phyloP scores from a whole-genome alignment of 305 asterid genomes.

The Fraxinus paxiana region DNA sequence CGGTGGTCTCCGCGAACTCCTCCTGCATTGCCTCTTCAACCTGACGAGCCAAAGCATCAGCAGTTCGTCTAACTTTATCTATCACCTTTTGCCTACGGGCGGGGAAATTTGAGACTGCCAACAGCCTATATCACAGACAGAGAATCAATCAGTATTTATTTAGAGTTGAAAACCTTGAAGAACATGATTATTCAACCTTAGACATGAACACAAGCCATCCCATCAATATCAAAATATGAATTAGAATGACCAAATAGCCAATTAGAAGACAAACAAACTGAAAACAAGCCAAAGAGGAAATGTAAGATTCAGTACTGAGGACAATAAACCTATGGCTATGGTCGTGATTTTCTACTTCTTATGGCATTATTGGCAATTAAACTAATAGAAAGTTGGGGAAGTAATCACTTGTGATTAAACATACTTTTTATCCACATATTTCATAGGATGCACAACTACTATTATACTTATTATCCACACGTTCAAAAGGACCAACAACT shows the following conservation, averaged over 20 bases:
- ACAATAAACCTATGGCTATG: background rate
- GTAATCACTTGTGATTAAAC: background rate
- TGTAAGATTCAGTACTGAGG: background rate
- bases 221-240: background rate
- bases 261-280: background rate
- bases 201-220: background rate
- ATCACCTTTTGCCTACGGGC: constrained; percentile 58
- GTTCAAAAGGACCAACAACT: background rate
- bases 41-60: constrained; percentile 71
- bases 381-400: background rate
- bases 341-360: background rate
- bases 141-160: background rate
- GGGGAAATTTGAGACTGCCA: constrained; percentile 83
- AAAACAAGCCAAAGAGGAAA: background rate
- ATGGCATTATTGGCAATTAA: background rate
- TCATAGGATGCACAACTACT: too few relatives aligned
- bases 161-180: background rate
- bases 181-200: background rate
- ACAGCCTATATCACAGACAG: constrained; percentile 37
- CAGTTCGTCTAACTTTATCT: constrained; percentile 74
- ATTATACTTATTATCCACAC: background rate
- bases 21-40: constrained; percentile 82
- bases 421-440: background rate
- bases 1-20: constrained; percentile 61
- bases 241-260: background rate